phyloP scores from a whole-genome alignment of 805 yeast genomes.

The Candida quercuum region DNA sequence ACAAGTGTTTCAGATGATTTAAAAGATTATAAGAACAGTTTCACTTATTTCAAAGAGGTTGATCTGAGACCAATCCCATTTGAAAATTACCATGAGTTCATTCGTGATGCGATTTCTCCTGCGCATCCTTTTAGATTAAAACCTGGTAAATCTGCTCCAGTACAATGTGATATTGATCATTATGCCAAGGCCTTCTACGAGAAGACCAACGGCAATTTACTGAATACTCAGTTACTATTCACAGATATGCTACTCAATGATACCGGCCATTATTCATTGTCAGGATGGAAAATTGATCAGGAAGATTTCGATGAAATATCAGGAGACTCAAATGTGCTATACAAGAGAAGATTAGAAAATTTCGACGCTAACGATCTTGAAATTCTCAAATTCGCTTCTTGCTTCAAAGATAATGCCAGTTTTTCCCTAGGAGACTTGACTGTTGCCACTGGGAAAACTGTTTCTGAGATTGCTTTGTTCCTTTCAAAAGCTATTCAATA shows the following conservation, averaged over 20 bases:
- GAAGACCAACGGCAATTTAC: constrained; percentile 21
- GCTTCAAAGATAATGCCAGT: constrained; percentile 31
- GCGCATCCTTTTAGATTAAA: not conserved
- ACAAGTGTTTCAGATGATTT: constrained; percentile 6
- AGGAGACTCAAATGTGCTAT: constrained; percentile 11
- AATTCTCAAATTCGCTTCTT: constrained; percentile 36
- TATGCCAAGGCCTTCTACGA: constrained; percentile 16
- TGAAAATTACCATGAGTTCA: constrained; percentile 1
- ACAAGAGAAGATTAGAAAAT: constrained; percentile 14
- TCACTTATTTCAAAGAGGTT: constrained; percentile 17
- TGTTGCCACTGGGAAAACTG: constrained; percentile 30
- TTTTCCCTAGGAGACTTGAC: constrained; percentile 33
- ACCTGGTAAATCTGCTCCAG: not conserved
- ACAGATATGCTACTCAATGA: constrained; percentile 8
- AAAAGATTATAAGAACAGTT: constrained; percentile 12
- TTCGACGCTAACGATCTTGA: constrained; percentile 20
- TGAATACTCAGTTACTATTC: constrained; percentile 10
- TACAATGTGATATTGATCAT: constrained; percentile 2
- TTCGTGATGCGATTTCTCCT: constrained; percentile 9
- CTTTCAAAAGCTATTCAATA: constrained; percentile 30
- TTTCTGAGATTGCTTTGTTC: constrained; percentile 28
- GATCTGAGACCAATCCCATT: constrained; percentile 11
- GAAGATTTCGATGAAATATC: constrained; percentile 8
- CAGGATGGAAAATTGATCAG: constrained; percentile 18
- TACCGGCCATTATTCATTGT: constrained; percentile 6